These are phyloP conservation scores for Diaporthe velutina DNA, from an alignment of 2,329 filamentous ascomycete species.

Conservation along the genomic window DNA sequence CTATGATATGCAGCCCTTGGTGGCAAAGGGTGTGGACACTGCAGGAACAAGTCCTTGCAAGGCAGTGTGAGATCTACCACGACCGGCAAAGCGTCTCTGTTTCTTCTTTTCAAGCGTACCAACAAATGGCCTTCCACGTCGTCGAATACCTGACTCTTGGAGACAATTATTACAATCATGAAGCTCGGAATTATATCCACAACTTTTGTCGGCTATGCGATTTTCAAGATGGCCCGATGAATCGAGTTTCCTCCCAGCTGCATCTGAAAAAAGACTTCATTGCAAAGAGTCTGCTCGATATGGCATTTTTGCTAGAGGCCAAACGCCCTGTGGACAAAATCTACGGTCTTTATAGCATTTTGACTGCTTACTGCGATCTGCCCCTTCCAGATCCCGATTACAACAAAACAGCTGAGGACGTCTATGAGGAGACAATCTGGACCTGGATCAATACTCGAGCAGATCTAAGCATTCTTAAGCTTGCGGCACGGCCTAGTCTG, in stretches of 20 bases:
- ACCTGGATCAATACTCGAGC: background rate
- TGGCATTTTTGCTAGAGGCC: background rate
- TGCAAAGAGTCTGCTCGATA: background rate
- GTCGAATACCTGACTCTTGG: background rate
- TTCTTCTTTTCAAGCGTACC: background rate
- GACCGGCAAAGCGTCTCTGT: background rate
- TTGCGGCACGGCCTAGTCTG: background rate
- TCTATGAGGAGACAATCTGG: slow-evolving; percentile 1
- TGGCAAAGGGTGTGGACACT: background rate
- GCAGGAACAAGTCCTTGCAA: slow-evolving; percentile 1
- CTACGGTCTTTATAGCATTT: background rate
- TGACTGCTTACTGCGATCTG: background rate
- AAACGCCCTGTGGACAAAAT: background rate
- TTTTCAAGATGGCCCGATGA: no score
- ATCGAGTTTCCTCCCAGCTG: no score
- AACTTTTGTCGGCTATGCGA: background rate
- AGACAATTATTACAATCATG: background rate
- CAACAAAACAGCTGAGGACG: background rate
- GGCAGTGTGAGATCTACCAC: background rate
- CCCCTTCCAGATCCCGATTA: background rate
- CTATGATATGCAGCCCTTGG: background rate
- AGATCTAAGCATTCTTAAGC: slow-evolving; percentile 5
- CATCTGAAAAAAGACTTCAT: no score
- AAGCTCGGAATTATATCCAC: background rate
- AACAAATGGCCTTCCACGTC: no score